Conservation (phyloP, 169 alveolate species). For the Plasmodium chabaudi region DNA sequence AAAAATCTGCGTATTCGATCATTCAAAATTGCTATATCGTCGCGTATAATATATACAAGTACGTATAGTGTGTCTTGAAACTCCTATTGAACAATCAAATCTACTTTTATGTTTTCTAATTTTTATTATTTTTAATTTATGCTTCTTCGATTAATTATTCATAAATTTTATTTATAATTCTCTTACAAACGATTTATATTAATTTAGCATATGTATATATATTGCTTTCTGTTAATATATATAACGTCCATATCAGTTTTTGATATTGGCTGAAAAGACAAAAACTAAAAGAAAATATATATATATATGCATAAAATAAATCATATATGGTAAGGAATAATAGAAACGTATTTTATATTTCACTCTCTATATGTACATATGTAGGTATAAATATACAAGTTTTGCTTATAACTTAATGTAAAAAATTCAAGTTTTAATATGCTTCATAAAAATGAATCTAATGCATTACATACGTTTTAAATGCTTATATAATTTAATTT, state of each 20-base stretch:
- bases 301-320: not conserved
- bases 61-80: too few species aligned
- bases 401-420: too few species aligned
- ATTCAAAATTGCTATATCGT: too few species aligned
- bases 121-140: too few species aligned
- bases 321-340: not conserved
- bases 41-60: too few species aligned
- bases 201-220: not conserved
- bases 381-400: not conserved
- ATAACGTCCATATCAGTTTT: not conserved
- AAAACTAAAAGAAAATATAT: not conserved
- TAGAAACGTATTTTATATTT: not conserved
- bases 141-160: not conserved
- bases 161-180: not conserved
- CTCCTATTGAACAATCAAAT: too few species aligned
- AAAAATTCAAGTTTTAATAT: too few species aligned
- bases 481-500: too few species aligned
- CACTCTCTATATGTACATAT: not conserved
- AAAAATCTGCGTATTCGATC: too few species aligned
- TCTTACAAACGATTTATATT: not conserved
- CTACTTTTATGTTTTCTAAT: too few species aligned
- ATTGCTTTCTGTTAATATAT: not conserved
- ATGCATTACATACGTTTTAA: too few species aligned
- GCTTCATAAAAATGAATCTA: too few species aligned
- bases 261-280: constrained; percentile 5